Evolutionary conservation across 2,329 filamentous ascomycete genomes (phyloP).

Genomic region (Claviceps cyperi): DNA sequence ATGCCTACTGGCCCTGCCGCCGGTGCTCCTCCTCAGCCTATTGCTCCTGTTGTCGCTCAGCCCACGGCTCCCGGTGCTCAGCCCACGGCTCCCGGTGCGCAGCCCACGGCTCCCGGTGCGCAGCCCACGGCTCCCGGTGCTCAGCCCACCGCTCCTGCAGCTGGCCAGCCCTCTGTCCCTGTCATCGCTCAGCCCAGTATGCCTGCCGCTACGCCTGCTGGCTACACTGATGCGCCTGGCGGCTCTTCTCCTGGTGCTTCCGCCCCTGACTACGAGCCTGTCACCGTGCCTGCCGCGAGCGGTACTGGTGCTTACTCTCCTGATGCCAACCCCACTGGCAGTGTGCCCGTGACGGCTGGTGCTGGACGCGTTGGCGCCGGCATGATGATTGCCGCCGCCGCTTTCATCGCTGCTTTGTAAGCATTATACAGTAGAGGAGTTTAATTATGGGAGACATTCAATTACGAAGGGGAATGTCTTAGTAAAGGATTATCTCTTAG

Average conservation of each 20-base stretch:
- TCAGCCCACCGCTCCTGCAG: constrained; percentile 3
- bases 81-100: constrained; percentile 4
- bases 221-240: neutral
- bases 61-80: constrained; percentile 2
- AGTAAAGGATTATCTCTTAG: too few species aligned
- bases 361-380: constrained; percentile 26
- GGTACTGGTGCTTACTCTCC: constrained; percentile 22
- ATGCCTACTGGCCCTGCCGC: constrained; percentile 24
- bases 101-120: constrained; percentile 5
- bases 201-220: neutral
- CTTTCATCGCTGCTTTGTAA: constrained; percentile 33
- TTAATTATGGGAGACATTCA: too few species aligned
- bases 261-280: neutral
- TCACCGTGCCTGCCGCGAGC: constrained; percentile 12
- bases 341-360: constrained; percentile 24
- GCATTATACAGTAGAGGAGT: neutral
- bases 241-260: neutral
- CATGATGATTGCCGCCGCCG: constrained; percentile 30
- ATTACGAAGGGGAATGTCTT: too few species aligned
- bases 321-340: constrained; percentile 15
- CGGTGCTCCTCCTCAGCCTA: constrained; percentile 6
- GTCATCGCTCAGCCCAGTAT: neutral
- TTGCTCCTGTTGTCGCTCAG: constrained; percentile 3
- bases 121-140: constrained; percentile 4
- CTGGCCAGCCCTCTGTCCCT: neutral